Evolutionary conservation across 116 monocot genomes (phyloP), one percentile per base, ranked within the genome.

Genomic region (Zostera marina): DNA sequence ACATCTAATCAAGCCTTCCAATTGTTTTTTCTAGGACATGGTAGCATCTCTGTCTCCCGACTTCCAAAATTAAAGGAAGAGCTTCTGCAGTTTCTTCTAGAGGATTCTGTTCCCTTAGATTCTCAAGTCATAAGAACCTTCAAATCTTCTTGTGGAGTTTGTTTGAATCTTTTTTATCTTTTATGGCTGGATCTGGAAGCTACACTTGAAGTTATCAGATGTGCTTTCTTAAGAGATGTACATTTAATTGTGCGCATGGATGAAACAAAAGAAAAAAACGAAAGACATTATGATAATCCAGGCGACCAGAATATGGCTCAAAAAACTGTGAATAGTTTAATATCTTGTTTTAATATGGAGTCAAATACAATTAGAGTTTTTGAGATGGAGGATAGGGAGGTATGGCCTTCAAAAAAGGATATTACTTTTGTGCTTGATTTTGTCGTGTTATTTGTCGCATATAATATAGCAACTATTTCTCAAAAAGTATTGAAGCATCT

Each of bases 161-260:
- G 76, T 65, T 78, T 82, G 65, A 90, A 98, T 38, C 63, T 98
- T 40, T 90, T 77, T 43, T 69, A 81, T 75, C 74, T 98, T 11
- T 64, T 98, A 40, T 80, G 70, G 72, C 68, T 90, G 48, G 90
- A 86, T 52, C 70, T 81, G 44, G 98, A 83, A 66, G 82, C 90
- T 54, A 74, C 98, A 66, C 70, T 98, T 62, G 87, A 98, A 65
- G 91, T 83, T 58, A 32, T 98, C 16, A 77, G 59, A 69, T 73
- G 66, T 82, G 86, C 91, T 56, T 86, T 98, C 62, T 7, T 55
- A 52, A 60, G 73, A 52, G 67, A 61, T 38, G 49, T 66, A 58
- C 41, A 16, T 58, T 48, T 11, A 70, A 45, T n/a, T n/a, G n/a
- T n/a, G n/a, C n/a, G n/a, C n/a, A n/a, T n/a, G n/a, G n/a, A n/a